Percentiles rank a stretch among this genome's conserved stretches.
Evolutionary conservation across 805 yeast genomes (phyloP).

Genomic region (Teunomyces aglyptinius): DNA sequence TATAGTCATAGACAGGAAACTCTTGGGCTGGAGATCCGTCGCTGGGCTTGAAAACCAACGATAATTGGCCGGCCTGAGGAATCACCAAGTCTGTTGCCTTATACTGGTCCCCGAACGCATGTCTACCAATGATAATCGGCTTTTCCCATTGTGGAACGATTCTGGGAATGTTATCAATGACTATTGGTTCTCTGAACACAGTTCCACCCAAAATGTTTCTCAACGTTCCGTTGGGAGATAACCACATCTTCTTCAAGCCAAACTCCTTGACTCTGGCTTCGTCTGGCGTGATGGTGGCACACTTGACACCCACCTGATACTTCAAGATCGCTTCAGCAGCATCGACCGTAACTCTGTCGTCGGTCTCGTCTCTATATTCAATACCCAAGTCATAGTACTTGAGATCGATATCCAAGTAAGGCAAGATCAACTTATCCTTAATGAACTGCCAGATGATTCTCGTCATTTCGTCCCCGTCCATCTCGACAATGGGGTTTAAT

Average conservation of each 20-base stretch:
- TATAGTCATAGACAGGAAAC: constrained; percentile 57
- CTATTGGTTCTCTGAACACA: constrained; percentile 81
- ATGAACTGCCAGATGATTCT: constrained; percentile 79
- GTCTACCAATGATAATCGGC: constrained; percentile 84
- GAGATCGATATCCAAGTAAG: constrained; percentile 69
- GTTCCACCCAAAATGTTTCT: constrained; percentile 81
- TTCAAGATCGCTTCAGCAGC: constrained; percentile 74
- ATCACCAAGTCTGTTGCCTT: constrained; percentile 74
- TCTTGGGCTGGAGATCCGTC: constrained; percentile 50
- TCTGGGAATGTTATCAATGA: constrained; percentile 74
- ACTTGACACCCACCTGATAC: constrained; percentile 78
- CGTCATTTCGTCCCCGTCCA: constrained; percentile 88
- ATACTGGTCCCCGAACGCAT: constrained; percentile 82
- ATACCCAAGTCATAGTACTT: constrained; percentile 75
- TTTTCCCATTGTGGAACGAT: constrained; percentile 77
- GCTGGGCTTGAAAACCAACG: constrained; percentile 64
- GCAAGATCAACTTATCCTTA: constrained; percentile 63
- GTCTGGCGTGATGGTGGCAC: constrained; percentile 86
- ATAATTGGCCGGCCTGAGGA: constrained; percentile 64
- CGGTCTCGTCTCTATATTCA: constrained; percentile 64
- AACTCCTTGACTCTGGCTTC: constrained; percentile 78
- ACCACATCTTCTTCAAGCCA: constrained; percentile 75
- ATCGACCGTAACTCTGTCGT: constrained; percentile 72
- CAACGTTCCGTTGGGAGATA: constrained; percentile 82
- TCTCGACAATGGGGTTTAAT: constrained; percentile 69